Evolutionary conservation across 169 alveolate species (phyloP), one percentile per base, ranked within the genome.

Genomic region (Plasmodium relictum): DNA sequence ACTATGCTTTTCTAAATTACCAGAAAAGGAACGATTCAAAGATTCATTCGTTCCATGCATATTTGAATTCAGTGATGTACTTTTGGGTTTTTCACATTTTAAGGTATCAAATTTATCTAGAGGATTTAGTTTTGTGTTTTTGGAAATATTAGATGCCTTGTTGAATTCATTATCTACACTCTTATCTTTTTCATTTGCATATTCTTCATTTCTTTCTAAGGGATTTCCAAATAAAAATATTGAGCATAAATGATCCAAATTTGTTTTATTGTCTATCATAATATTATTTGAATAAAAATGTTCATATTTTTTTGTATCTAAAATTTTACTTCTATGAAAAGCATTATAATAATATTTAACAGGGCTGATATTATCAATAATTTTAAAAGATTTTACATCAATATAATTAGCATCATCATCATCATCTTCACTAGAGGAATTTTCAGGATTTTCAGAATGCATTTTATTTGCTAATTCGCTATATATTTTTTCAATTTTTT

Each of bases 191-290:
- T 56, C 39, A 22, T 68, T 41, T 70, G 18, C 73, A 54, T 68
- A 66, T 80, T 80, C 62, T 68, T 80, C 85, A 80, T 68, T 80
- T 80, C 90, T 80, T 80, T 80, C 90, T 70, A 80, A 68, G 50
- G 90, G 90, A 22, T 80, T 80, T 66, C 90, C 90, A 80, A 80
- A 80, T 45, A 80, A 68, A 56, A 80, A 80, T 54, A 80, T 58
- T 61, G 90, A 80, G 18, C 83, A 68, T 26, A 80, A 70, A 61
- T 80, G 90, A 45, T 80, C 90, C 83, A 80, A 50, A 80, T 80
- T 80, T 54, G 83, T 66, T 68, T 80, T 80, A 16, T 80, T 42
- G 50, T 66, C 85, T 69, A 80, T 18, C 69, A 80, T 52, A 20
- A 66, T 66, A 48, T 80, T 31, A 70, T 80, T 80, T 80, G 90